Percentiles rank a stretch among this genome's conserved stretches.
phyloP scores from a whole-genome alignment of 495 filamentous ascomycete species.

The Bombardia bombarda region DNA sequence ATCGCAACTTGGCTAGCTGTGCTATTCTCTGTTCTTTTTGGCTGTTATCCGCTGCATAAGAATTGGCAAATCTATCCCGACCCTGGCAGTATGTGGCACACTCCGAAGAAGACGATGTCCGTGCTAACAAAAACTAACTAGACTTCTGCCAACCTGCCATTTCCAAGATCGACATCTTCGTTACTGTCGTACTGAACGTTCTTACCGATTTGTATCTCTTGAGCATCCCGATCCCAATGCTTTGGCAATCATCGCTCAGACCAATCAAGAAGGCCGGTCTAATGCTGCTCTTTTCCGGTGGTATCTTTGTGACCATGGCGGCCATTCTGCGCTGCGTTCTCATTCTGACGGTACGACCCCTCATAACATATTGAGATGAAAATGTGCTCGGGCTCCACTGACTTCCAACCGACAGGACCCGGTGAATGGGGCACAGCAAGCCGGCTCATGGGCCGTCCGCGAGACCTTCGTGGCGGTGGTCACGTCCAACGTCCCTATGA shows the following conservation, averaged over 20 bases:
- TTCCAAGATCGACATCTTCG: conserved; percentile 33
- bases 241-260: conserved; percentile 39
- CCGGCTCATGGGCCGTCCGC: conserved; percentile 39
- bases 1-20: conserved; percentile 45
- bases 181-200: conserved; percentile 41
- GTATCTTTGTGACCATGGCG: conserved; percentile 41
- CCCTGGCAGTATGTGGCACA: conserved; percentile 36
- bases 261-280: conserved; percentile 38
- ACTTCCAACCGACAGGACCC: conserved; percentile 32
- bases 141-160: conserved; percentile 43
- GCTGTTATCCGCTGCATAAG: conserved; percentile 42
- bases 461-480: conserved; percentile 47
- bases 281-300: conserved; percentile 42
- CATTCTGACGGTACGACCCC: conserved; percentile 26
- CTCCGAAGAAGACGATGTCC: background rate
- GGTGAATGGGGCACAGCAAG: conserved; percentile 32
- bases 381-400: too few species aligned
- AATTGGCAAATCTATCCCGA: conserved; percentile 52
- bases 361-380: too few species aligned
- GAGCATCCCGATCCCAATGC: conserved; percentile 45
- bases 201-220: conserved; percentile 47
- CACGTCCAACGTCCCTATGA: conserved; percentile 45
- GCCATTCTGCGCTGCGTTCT: conserved; percentile 35
- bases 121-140: conserved; percentile 17
- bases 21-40: conserved; percentile 43